Base-by-base conservation (phyloP, 2,329 filamentous ascomycete genomes). In the Fusarium circinatum region DNA sequence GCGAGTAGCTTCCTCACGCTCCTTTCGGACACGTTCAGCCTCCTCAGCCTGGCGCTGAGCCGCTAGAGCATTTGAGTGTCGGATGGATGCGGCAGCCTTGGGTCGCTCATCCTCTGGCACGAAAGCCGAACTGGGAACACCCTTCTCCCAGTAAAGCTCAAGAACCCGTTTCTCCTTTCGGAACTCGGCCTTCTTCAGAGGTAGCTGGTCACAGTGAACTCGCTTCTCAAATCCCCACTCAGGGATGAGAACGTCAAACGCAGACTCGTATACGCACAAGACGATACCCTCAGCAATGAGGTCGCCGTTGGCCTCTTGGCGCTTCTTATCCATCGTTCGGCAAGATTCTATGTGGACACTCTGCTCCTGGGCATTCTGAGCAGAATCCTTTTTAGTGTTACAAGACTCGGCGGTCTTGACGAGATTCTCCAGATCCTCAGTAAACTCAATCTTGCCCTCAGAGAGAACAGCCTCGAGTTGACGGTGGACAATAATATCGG, bases 141-240 rank as follows among this genome's bases (percentile, higher is more conserved):
- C 96, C 89, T 98, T 99, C 91, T 99, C 96, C 96, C 96, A 99
- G 88, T 98, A 99, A 22, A 99, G 89, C 84, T 99, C 96, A 52
- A 99, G 88, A 36, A 98, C 90, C 63, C 96, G 91, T 85, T 95
- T 94, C 81, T 97, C 95, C 88, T 98, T 98, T 83, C 97, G 92
- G 85, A 96, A 99, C 82, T 99, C 96, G n/a, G 96, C 96, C 88
- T 99, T 99, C 89, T 98, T 96, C 76, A 99, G 86, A 36, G 96
- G 96, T 81, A 99, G 88, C 86, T 99, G 96, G 80, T 99, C 96
- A 81, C 96, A 99, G 85, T 99, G 96, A 59, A 99, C 96, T 74
- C 96, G 94, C 90, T 99, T 99, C 87, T 99, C 96, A 77, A 99
- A 98, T 75, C 96, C 96, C 87, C 95, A 99, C 81, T 99, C 95